Conservation (phyloP, 306 rosid genomes). For the Cucurbita moschata region DNA sequence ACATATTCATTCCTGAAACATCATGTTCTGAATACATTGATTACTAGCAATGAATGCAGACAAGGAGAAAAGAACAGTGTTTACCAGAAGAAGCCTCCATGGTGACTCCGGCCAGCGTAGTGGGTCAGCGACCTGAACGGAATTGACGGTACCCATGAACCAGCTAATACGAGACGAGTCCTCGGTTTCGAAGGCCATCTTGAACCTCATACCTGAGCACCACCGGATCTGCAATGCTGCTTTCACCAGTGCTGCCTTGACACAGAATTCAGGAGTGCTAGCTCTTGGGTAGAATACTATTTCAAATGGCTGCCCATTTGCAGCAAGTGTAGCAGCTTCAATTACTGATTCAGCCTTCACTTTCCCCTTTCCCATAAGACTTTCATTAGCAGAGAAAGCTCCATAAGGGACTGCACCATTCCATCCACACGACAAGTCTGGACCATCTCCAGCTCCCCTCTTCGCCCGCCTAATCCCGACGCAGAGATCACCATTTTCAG, state of each 20-base stretch:
- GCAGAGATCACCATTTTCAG: conserved; percentile 72
- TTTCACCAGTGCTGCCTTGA: conserved; percentile 56
- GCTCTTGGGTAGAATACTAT: conserved; percentile 78
- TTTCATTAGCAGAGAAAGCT: conserved; percentile 33
- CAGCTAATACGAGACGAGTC: conserved; percentile 79
- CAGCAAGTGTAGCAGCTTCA: conserved; percentile 65
- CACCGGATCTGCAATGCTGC: conserved; percentile 51
- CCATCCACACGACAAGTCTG: conserved; percentile 56
- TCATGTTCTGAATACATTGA: neutral
- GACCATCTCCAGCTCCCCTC: conserved; percentile 56
- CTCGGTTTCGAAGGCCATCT: conserved; percentile 90
- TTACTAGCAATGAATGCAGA: neutral
- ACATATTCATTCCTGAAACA: neutral
- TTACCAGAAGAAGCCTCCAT: conserved; percentile 95
- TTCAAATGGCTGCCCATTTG: conserved; percentile 67
- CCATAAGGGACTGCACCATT: conserved; percentile 45
- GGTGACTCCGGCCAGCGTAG: conserved; percentile 82
- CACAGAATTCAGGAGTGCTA: conserved; percentile 80
- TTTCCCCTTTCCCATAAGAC: conserved; percentile 38
- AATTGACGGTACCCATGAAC: conserved; percentile 86
- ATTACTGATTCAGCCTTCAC: conserved; percentile 58
- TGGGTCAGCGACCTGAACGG: conserved; percentile 66
- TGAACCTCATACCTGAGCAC: conserved; percentile 84
- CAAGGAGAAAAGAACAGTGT: neutral
- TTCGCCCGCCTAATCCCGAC: conserved; percentile 84